phyloP scores from a whole-genome alignment of 495 filamentous ascomycete species.

The Barbatosphaeria neglecta region DNA sequence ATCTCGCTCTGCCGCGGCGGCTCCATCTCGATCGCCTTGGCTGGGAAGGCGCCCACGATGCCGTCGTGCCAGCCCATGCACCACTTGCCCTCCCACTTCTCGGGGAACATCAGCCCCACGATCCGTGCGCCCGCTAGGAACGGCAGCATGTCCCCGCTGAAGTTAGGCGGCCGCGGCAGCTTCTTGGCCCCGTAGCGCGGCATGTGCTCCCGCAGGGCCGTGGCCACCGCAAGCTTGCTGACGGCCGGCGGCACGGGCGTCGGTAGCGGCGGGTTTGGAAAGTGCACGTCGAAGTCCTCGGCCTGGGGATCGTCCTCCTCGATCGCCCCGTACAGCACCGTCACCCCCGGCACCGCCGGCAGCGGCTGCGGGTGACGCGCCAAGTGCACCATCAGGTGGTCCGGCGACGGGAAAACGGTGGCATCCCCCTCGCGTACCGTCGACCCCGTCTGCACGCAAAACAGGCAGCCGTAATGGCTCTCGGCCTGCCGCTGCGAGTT shows the following conservation, averaged over 20 bases:
- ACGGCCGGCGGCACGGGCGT: slow-evolving; percentile 21
- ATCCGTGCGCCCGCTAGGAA: slow-evolving; percentile 33
- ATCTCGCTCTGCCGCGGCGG: slow-evolving; percentile 17
- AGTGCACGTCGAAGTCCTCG: slow-evolving; percentile 31
- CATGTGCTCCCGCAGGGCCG: slow-evolving; percentile 20
- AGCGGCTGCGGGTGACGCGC: slow-evolving; percentile 26
- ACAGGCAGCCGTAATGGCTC: slow-evolving; percentile 21
- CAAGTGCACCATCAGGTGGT: slow-evolving; percentile 21
- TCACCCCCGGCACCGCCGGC: slow-evolving; percentile 21
- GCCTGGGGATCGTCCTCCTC: slow-evolving; percentile 6
- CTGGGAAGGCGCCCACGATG: slow-evolving; percentile 26
- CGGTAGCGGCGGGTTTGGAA: slow-evolving; percentile 18
- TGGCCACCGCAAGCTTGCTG: slow-evolving; percentile 17
- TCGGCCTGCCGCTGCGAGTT: slow-evolving; percentile 7
- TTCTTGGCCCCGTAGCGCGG: slow-evolving; percentile 15
- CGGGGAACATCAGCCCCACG: slow-evolving; percentile 32
- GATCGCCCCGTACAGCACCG: slow-evolving; percentile 22
- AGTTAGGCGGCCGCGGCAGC: slow-evolving; percentile 21
- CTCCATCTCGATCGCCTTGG: slow-evolving; percentile 22
- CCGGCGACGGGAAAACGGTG: slow-evolving; percentile 22
- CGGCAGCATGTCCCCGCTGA: slow-evolving; percentile 23
- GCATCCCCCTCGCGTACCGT: slow-evolving; percentile 21
- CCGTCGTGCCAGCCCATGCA: slow-evolving; percentile 36
- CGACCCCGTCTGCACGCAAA: slow-evolving; percentile 17
- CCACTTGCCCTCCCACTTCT: slow-evolving; percentile 32